A percentile compares a stretch with the other conserved stretches of the same genome.
phyloP scores from a whole-genome alignment of 2,329 filamentous ascomycete genomes.

The Pestalotiopsis sp. region DNA sequence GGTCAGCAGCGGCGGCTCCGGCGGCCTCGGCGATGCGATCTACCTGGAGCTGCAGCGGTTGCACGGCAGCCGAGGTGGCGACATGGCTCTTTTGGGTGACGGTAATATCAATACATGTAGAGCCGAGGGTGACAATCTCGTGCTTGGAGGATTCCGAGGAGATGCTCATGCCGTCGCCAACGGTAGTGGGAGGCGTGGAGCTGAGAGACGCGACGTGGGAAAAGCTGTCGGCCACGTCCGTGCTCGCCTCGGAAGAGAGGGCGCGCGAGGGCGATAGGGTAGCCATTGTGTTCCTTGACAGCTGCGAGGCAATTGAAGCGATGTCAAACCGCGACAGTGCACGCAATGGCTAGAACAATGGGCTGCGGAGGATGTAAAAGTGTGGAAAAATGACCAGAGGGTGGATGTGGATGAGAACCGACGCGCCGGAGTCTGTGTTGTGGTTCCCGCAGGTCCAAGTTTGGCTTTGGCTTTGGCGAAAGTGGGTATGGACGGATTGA shows the following conservation, averaged over 20 bases:
- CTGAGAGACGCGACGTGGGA: constrained; percentile 57
- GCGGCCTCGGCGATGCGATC: neutral
- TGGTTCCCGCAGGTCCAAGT: neutral
- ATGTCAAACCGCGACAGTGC: constrained; percentile 13
- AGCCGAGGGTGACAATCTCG: constrained; percentile 55
- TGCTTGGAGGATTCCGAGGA: constrained; percentile 60
- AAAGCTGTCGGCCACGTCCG: constrained; percentile 40
- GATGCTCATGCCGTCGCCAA: constrained; percentile 63
- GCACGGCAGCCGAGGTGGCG: constrained; percentile 21
- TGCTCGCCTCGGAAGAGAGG: constrained; percentile 35
- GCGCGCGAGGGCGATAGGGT: constrained; percentile 32
- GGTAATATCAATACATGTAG: constrained; percentile 47
- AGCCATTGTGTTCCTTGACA: constrained; percentile 10
- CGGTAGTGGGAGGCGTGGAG: constrained; percentile 68
- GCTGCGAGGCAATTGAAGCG: constrained; percentile 1
- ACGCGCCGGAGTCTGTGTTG: constrained; percentile 6
- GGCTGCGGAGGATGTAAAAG: neutral
- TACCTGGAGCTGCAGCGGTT: constrained; percentile 27
- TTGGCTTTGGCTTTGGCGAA: neutral
- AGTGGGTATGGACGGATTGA: constrained; percentile 1
- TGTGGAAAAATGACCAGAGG: neutral
- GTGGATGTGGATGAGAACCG: neutral
- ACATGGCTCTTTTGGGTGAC: constrained; percentile 27
- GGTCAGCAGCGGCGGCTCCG: constrained; percentile 16
- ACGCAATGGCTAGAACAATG: constrained; percentile 7